Conservation (phyloP, 2,329 filamentous ascomycete species). For the Aspergillus niger region DNA sequence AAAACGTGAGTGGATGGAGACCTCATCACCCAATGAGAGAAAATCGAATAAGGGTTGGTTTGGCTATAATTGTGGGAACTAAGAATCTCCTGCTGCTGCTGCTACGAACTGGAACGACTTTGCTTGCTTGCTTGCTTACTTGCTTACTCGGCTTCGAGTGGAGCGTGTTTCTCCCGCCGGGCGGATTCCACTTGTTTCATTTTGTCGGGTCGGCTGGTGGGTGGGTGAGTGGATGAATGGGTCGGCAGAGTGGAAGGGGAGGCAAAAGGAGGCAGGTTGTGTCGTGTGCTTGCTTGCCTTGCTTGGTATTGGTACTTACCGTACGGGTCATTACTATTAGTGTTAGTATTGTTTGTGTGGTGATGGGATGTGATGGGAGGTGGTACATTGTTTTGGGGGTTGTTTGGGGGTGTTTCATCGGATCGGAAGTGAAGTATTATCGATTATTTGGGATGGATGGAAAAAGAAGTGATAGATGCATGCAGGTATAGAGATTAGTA, state of each 20-base stretch:
- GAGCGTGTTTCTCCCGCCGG: background rate
- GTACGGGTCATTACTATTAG: background rate
- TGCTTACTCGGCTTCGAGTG: background rate
- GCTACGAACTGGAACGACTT: background rate
- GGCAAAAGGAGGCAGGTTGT: background rate
- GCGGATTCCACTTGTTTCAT: background rate
- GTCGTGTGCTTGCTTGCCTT: slow-evolving; percentile 2
- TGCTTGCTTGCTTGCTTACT: background rate
- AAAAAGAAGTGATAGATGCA: background rate
- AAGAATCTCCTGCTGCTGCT: no score
- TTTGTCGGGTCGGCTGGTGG: background rate
- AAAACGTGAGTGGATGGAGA: background rate
- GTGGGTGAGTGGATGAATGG: background rate
- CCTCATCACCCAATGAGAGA: no score
- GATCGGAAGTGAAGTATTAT: background rate
- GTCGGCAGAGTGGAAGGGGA: background rate
- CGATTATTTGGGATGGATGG: background rate
- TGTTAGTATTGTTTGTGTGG: no score
- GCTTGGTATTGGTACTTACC: background rate
- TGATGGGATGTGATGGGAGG: background rate
- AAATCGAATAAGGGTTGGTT: no score
- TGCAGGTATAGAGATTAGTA: background rate
- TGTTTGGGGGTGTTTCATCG: background rate
- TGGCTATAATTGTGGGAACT: no score
- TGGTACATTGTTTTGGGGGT: background rate